Conservation (phyloP, 495 filamentous ascomycete genomes). For the Xylaria venustula region DNA sequence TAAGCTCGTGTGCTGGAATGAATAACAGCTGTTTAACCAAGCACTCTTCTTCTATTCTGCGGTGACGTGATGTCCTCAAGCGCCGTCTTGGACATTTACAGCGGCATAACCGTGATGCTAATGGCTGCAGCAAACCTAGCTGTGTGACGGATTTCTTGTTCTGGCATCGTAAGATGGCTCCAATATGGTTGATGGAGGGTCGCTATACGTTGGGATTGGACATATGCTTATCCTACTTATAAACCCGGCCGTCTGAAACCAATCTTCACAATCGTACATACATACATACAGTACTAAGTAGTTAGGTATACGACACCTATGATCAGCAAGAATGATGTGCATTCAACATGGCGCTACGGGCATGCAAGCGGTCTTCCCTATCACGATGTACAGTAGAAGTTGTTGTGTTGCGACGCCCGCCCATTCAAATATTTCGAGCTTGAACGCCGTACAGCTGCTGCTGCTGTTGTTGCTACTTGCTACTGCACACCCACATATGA, state of each 20-base stretch:
- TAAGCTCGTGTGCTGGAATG: too few relatives aligned
- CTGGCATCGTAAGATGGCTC: neutral
- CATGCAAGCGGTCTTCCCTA: neutral
- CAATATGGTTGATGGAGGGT: slow-evolving; percentile 6
- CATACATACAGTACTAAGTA: too few relatives aligned
- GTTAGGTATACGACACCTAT: too few relatives aligned
- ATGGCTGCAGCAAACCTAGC: slow-evolving; percentile 3
- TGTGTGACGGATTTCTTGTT: slow-evolving; percentile 2
- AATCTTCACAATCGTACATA: too few relatives aligned
- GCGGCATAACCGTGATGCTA: neutral
- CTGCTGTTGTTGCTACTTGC: too few relatives aligned
- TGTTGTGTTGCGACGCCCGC: neutral
- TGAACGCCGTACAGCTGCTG: neutral
- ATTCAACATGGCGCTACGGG: slow-evolving; percentile 4
- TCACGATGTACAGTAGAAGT: neutral
- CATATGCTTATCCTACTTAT: too few relatives aligned
- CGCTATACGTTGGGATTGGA: slow-evolving; percentile 2
- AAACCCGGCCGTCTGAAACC: too few relatives aligned
- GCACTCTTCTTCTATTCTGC: too few relatives aligned
- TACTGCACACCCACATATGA: neutral
- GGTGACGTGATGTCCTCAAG: slow-evolving; percentile 2
- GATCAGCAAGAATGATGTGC: neutral
- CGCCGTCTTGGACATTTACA: neutral
- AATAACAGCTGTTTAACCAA: neutral
- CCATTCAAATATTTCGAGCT: neutral